Base-by-base conservation (phyloP, 1,139 yeast species). In the Diutina ranongensis region DNA sequence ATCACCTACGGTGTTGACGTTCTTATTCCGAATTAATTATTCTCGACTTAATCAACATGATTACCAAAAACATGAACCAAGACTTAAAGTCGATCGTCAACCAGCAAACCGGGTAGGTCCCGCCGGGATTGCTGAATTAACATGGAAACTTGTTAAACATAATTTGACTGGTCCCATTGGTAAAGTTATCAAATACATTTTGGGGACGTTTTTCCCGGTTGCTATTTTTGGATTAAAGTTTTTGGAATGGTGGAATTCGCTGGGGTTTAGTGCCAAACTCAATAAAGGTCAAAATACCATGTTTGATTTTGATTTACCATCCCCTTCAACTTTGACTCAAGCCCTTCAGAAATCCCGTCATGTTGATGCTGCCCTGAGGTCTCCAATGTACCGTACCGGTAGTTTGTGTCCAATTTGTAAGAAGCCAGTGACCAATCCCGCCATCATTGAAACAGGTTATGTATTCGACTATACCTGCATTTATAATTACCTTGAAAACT, bases 211-310 rank as follows among this genome's bases (percentile, higher is more conserved):
- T 31, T 78, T 92, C 64, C 97, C 97, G 0, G 73, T 84, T 0
- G 86, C 95, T 2, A 83, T 92, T 49, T 89, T 92, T 59, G 59
- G 83, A 33, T 71, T 92, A 51, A 87, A 88, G 62, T 87, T 92
- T 54, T 71, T 88, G 46, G 97, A 92, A 60, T 89, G 97, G 97
- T 89, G 96, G 95, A 80, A 82, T 51, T 76, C 85, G 41, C 80
- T 89, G 16, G 87, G 84, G 51, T 75, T 87, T 55, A 81, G 87
- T 1, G 65, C 73, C 4, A 79, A 80, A 54, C 62, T 86, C 44
- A 66, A 78, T 10, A 76, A 75, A 52, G 74, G 71, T 45, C 73
- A 71, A 47, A 67, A 80, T 5, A 71, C 72, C 47, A 61, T 61
- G 9, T 59, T 77, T 35, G 78, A 75, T 48, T 67, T 67, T 41